Evolutionary conservation across 352 stramenopile species (phyloP).

Genomic region (Globisporangium apiculatum): DNA sequence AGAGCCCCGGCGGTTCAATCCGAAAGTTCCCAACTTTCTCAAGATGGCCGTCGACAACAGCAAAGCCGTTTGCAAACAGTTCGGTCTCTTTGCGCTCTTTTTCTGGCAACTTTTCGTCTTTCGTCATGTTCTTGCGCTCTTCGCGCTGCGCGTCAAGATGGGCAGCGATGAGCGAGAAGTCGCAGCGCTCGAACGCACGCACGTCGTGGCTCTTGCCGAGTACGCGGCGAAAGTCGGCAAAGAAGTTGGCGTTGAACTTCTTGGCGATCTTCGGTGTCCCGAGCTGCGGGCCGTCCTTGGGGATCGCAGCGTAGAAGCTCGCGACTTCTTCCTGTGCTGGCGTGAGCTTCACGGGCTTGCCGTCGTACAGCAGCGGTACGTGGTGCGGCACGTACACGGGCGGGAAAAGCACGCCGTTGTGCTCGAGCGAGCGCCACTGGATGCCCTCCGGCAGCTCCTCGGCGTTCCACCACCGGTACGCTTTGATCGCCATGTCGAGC

Average conservation of each 20-base stretch:
- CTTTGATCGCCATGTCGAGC: slow-evolving; percentile 96
- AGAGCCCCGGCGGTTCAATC: slow-evolving; percentile 97
- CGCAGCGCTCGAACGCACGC: slow-evolving; percentile 94
- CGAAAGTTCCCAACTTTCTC: slow-evolving; percentile 97
- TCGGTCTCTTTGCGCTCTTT: slow-evolving; percentile 90
- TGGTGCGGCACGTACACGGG: slow-evolving; percentile 94
- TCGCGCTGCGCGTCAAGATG: slow-evolving; percentile 92
- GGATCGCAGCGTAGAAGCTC: slow-evolving; percentile 94
- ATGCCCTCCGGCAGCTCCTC: slow-evolving; percentile 90
- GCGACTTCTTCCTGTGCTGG: slow-evolving; percentile 93
- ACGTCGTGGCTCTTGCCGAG: slow-evolving; percentile 93
- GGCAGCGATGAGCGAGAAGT: slow-evolving; percentile 93
- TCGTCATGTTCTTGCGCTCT: slow-evolving; percentile 94
- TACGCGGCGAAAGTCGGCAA: slow-evolving; percentile 87
- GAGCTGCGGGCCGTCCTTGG: slow-evolving; percentile 96
- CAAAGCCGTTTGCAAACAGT: slow-evolving; percentile 93
- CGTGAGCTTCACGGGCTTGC: slow-evolving; percentile 91
- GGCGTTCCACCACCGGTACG: slow-evolving; percentile 99
- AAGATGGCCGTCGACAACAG: slow-evolving; percentile 96
- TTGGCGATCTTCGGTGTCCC: slow-evolving; percentile 94
- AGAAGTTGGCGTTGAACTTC: slow-evolving; percentile 99
- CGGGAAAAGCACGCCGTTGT: slow-evolving; percentile 98
- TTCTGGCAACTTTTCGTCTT: slow-evolving; percentile 89
- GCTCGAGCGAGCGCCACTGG: slow-evolving; percentile 98
- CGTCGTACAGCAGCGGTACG: slow-evolving; percentile 94